Percentiles rank a stretch among this genome's conserved stretches.
These are phyloP conservation scores for Teunomyces tritomae DNA, from an alignment of 805 yeast genomes.

Conservation along the genomic window DNA sequence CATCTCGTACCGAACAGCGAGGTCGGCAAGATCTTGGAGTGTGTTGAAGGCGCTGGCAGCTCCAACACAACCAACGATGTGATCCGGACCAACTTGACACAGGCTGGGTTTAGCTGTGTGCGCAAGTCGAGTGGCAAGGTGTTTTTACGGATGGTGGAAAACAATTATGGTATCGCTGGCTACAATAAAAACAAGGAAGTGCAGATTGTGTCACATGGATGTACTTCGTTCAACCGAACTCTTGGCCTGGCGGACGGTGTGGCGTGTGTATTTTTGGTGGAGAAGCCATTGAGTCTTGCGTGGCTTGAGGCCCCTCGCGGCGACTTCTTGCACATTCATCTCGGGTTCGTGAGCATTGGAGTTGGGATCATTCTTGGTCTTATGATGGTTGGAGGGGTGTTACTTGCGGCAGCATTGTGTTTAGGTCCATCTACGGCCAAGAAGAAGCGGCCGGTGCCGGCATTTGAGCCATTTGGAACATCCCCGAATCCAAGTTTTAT, in stretches of 20 bases:
- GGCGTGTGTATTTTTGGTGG: constrained; percentile 62
- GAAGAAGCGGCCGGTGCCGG: constrained; percentile 3
- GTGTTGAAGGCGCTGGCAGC: constrained; percentile 32
- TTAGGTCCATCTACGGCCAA: constrained; percentile 5
- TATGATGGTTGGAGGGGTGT: constrained; percentile 28
- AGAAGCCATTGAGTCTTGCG: constrained; percentile 59
- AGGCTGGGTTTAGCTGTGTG: constrained; percentile 40
- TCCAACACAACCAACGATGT: constrained; percentile 26
- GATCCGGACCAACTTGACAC: constrained; percentile 41
- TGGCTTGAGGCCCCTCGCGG: constrained; percentile 53
- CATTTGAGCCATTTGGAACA: neutral
- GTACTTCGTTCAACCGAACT: constrained; percentile 36
- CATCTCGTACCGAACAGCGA: constrained; percentile 69
- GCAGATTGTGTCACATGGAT: constrained; percentile 58
- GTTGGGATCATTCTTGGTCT: constrained; percentile 67
- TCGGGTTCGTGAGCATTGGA: constrained; percentile 67
- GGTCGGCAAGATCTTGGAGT: constrained; percentile 43
- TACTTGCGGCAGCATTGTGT: constrained; percentile 9
- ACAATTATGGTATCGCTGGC: constrained; percentile 12
- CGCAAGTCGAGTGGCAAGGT: constrained; percentile 22
- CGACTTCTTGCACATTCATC: constrained; percentile 49
- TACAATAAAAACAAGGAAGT: constrained; percentile 57
- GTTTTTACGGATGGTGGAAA: constrained; percentile 33
- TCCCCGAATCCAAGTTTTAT: constrained; percentile 31
- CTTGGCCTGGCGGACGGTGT: constrained; percentile 19